Percentiles rank a stretch among this genome's conserved stretches.
Evolutionary conservation across 257 asterid species (phyloP).

Genomic region (Capsicum pubescens): DNA sequence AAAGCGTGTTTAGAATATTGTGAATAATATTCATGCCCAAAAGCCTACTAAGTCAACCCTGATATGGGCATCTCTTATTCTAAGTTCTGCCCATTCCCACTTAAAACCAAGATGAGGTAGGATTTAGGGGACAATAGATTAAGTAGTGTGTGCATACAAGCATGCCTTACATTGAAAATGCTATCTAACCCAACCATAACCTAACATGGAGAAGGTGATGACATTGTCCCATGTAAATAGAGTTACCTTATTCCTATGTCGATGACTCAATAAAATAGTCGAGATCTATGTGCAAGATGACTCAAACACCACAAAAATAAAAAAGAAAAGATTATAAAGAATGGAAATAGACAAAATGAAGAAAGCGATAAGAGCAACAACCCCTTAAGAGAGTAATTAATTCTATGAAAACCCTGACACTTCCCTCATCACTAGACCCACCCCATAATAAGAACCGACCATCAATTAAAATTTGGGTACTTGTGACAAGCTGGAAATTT

Average conservation of each 20-base stretch:
- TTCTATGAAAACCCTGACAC: conserved; percentile 36
- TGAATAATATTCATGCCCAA: too few species aligned
- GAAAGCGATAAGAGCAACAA: conserved; percentile 28
- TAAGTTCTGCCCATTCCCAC: background rate
- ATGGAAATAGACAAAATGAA: conserved; percentile 16
- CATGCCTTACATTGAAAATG: background rate
- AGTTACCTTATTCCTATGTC: background rate
- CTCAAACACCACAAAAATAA: too few species aligned
- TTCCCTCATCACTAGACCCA: conserved; percentile 29
- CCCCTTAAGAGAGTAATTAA: conserved; percentile 32
- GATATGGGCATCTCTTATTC: background rate
- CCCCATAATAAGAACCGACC: conserved; percentile 33
- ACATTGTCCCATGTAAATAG: background rate
- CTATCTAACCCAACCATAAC: background rate
- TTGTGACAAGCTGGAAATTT: conserved; percentile 4
- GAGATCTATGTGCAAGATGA: background rate
- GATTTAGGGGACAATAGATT: background rate
- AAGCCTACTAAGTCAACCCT: background rate
- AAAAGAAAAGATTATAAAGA: background rate
- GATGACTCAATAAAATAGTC: background rate
- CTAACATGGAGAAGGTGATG: background rate
- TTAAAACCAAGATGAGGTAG: background rate
- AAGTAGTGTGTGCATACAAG: background rate
- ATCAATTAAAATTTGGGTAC: conserved; percentile 39
- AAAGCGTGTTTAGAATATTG: too few species aligned